Conservation (phyloP, 2,329 filamentous ascomycete genomes). For the Seiridium unicorne region DNA sequence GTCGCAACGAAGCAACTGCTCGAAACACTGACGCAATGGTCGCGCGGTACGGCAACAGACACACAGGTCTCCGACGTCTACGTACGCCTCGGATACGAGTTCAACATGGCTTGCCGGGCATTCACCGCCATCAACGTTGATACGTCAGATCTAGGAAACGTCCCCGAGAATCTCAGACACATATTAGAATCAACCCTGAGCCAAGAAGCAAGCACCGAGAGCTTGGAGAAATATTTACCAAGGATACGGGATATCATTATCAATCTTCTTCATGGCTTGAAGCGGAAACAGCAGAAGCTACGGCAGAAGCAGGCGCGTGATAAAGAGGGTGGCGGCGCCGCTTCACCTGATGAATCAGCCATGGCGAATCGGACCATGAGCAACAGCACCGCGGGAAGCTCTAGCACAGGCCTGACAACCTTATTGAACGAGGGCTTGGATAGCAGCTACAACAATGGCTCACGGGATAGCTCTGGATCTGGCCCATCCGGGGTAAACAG, state of each 20-base stretch:
- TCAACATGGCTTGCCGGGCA: constrained; percentile 96
- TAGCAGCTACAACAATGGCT: constrained; percentile 43
- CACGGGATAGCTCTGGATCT: constrained; percentile 27
- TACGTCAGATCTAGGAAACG: constrained; percentile 88
- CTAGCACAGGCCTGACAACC: constrained; percentile 55
- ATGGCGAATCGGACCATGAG: constrained; percentile 54
- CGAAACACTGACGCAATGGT: constrained; percentile 97
- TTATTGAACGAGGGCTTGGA: constrained; percentile 60
- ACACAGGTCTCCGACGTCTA: constrained; percentile 97
- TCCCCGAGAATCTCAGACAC: constrained; percentile 83
- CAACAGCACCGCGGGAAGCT: constrained; percentile 57
- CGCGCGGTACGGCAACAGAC: constrained; percentile 85
- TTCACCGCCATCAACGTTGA: constrained; percentile 98
- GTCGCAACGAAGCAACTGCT: constrained; percentile 97
- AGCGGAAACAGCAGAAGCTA: constrained; percentile 93
- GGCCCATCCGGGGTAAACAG: constrained; percentile 26
- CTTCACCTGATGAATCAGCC: constrained; percentile 29
- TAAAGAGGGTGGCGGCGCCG: constrained; percentile 40
- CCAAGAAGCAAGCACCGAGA: constrained; percentile 91
- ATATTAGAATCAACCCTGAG: constrained; percentile 96
- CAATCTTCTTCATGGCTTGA: constrained; percentile 90
- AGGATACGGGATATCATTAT: constrained; percentile 98
- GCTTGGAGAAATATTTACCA: constrained; percentile 89
- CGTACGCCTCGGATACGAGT: constrained; percentile 94
- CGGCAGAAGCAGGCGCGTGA: constrained; percentile 61